Conservation (phyloP, 2,329 filamentous ascomycete genomes). For the Thielaviopsis populi region DNA sequence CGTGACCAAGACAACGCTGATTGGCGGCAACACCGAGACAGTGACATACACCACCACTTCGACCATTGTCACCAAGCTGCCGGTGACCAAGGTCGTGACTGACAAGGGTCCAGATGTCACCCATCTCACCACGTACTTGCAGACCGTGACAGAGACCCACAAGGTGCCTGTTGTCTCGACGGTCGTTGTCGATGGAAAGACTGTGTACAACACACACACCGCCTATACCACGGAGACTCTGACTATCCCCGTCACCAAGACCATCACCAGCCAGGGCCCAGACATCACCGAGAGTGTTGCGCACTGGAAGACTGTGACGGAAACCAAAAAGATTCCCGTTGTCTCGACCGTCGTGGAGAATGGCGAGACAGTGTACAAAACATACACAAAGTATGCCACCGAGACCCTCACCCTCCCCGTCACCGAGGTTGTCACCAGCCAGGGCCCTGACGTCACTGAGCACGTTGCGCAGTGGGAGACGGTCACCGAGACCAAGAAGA, state of each 20-base stretch:
- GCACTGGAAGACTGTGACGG: slow-evolving; percentile 2
- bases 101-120: slow-evolving; percentile 16
- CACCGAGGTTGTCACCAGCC: slow-evolving; percentile 2
- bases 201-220: slow-evolving; percentile 4
- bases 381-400: slow-evolving; percentile 1
- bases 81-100: slow-evolving; percentile 20
- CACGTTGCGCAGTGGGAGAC: slow-evolving; percentile 1
- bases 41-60: slow-evolving; percentile 4
- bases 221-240: neutral
- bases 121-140: neutral
- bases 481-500: slow-evolving; percentile 3
- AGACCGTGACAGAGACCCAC: slow-evolving; percentile 7
- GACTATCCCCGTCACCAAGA: slow-evolving; percentile 4
- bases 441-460: slow-evolving; percentile 9
- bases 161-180: neutral
- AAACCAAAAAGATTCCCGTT: neutral
- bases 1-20: slow-evolving; percentile 6
- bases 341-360: neutral
- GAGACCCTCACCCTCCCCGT: neutral
- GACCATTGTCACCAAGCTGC: slow-evolving; percentile 11
- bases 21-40: slow-evolving; percentile 5
- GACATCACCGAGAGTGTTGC: slow-evolving; percentile 2
- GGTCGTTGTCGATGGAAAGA: neutral
- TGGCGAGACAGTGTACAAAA: neutral
- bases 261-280: slow-evolving; percentile 7